A percentile compares a stretch with the other conserved stretches of the same genome.
Conservation (phyloP, 352 stramenopile species). For the Phytophthora idaei region DNA sequence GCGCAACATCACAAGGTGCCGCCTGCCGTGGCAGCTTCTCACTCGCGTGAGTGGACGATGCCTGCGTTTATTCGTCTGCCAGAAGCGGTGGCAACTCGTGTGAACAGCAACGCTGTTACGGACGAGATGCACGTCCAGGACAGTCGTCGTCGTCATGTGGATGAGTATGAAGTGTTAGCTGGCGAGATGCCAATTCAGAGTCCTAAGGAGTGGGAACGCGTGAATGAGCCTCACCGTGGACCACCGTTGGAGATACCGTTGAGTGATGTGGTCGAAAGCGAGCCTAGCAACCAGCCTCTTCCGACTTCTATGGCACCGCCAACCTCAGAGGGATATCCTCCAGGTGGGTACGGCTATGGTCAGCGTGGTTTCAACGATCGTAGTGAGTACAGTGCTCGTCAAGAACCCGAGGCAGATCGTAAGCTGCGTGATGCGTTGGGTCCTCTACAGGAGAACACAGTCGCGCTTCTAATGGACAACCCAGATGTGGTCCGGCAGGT, state of each 20-base stretch:
- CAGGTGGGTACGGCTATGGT: slow-evolving; percentile 35
- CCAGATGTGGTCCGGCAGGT: slow-evolving; percentile 78
- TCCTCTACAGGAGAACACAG: slow-evolving; percentile 74
- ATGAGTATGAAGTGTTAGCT: slow-evolving; percentile 85
- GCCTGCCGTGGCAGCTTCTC: slow-evolving; percentile 45
- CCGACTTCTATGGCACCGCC: slow-evolving; percentile 27
- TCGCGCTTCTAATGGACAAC: slow-evolving; percentile 74
- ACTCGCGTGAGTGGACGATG: slow-evolving; percentile 69
- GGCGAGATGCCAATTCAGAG: slow-evolving; percentile 77
- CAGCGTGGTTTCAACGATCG: slow-evolving; percentile 31
- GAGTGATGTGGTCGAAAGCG: slow-evolving; percentile 56
- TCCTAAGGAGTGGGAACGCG: slow-evolving; percentile 80
- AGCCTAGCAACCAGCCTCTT: slow-evolving; percentile 24
- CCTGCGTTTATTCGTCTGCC: slow-evolving; percentile 69
- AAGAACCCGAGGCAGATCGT: slow-evolving; percentile 61
- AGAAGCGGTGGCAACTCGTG: slow-evolving; percentile 53
- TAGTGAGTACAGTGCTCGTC: slow-evolving; percentile 35
- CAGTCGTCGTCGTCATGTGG: slow-evolving; percentile 73
- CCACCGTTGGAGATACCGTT: slow-evolving; percentile 69
- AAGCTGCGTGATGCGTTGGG: slow-evolving; percentile 70
- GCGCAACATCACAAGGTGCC: slow-evolving; percentile 78
- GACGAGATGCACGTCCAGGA: slow-evolving; percentile 74
- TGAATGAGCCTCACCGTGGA: slow-evolving; percentile 66
- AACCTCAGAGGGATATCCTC: slow-evolving; percentile 29
- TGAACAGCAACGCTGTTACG: slow-evolving; percentile 38